Base-by-base conservation (phyloP, 164 flowering plant genomes). In the Saururus chinensis region DNA sequence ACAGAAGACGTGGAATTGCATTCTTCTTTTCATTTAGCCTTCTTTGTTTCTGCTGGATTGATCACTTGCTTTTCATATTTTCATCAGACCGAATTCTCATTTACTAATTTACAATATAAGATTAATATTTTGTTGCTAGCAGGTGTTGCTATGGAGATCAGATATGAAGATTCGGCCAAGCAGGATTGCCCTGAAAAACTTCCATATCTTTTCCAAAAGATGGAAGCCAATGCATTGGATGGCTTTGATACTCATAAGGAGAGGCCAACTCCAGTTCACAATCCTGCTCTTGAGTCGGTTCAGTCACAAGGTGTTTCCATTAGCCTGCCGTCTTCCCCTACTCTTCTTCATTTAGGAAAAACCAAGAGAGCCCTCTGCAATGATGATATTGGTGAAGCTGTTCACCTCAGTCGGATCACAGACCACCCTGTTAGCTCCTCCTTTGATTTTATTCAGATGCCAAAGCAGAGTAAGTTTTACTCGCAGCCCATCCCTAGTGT, bases 261-360 rank as follows among this genome's bases (percentile, higher is more conserved):
- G 37, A 30, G 37, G 37, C 37, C 37, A 30, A 6, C 37, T 30
- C 37, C 37, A 30, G 37, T 30, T 30, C 37, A 30, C 4, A 30
- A 30, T 30, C 37, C 37, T 30, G 48, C 41, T 37, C 24, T 35
- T n/a, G 9, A 59, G 9, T 25, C 16, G 19, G 48, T n/a, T 53
- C 7, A 10, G 22, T 26, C n/a, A 19, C 62, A 56, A 30, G 56
- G 65, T 58, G 40, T 61, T 35, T 68, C 89, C 37, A 79, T 80
- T 56, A 88, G 95, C 77, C 73, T 83, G 87, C 88, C 89, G 35
- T 63, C 82, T 40, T 80, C 92, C 67, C 88, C 88, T 7, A 20
- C 64, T 51, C 41, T 37, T 19, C 41, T 49, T 25, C 17, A 30
- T 4, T 8, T 71, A 48, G 64, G 55, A n/a, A 9, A 24, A 61